Evolutionary conservation across 1,284 basidiomycete species (phyloP).

Genomic region (Sanghuangporus weigelae): DNA sequence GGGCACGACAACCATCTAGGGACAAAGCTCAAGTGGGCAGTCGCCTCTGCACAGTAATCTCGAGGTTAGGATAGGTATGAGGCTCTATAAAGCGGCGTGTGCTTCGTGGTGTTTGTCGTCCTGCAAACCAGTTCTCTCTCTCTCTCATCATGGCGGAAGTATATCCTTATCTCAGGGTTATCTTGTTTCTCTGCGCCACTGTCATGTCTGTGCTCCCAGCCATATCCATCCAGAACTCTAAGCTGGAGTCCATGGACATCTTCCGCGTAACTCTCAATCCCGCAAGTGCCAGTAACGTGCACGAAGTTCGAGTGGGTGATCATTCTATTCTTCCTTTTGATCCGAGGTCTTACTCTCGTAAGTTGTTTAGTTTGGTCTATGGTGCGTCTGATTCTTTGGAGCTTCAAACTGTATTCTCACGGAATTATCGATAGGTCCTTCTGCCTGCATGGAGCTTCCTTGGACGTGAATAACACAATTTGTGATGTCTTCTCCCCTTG

Average conservation of each 20-base stretch:
- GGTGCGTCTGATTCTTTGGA: neutral
- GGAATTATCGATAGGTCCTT: conserved; percentile 5
- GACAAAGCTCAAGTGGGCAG: too few species aligned
- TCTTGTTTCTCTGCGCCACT: conserved; percentile 3
- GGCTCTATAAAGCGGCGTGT: too few species aligned
- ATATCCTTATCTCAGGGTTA: neutral
- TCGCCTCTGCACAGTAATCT: too few species aligned
- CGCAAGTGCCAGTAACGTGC: neutral
- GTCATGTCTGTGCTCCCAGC: conserved; percentile 6
- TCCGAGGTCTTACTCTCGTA: neutral
- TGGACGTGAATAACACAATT: neutral
- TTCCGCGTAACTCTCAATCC: neutral
- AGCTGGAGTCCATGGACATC: neutral
- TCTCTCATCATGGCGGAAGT: neutral
- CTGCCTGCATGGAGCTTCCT: neutral
- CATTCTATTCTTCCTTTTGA: neutral
- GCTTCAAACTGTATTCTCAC: neutral
- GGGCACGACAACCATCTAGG: too few species aligned
- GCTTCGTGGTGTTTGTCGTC: neutral
- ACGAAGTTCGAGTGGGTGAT: conserved; percentile 2
- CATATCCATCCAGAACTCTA: neutral
- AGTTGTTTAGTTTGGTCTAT: conserved; percentile 1
- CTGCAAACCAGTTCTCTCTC: neutral
- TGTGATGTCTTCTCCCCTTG: conserved; percentile 8
- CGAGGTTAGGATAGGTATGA: too few species aligned